Evolutionary conservation across 768 basidiomycete species (phyloP).

Genomic region (Mrakia frigida): DNA sequence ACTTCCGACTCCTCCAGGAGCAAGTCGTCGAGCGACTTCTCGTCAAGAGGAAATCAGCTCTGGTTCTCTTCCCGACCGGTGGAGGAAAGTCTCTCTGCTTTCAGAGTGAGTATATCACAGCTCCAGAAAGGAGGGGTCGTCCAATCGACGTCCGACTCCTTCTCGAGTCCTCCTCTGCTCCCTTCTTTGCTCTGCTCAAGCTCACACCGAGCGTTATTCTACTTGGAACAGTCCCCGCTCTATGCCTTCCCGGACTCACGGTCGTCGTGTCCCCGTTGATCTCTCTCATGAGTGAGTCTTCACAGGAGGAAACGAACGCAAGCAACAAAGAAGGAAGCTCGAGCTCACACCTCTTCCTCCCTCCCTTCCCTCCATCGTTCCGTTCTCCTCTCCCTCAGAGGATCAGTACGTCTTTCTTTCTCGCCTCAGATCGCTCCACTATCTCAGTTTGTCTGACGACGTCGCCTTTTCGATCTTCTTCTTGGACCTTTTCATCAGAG

Average conservation of each 20-base stretch:
- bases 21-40: conserved; percentile 47
- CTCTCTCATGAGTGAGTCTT: conserved; percentile 39
- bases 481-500: conserved; percentile 35
- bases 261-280: conserved; percentile 48
- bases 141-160: too few species aligned
- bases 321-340: background rate
- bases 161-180: background rate
- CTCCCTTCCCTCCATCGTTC: background rate
- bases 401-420: background rate
- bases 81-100: conserved; percentile 48
- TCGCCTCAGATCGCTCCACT: too few species aligned
- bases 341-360: background rate
- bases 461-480: background rate
- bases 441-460: background rate
- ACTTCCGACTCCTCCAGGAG: conserved; percentile 4
- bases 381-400: background rate
- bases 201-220: too few species aligned
- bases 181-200: background rate
- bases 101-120: conserved; percentile 36
- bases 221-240: background rate
- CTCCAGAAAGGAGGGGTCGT: background rate
- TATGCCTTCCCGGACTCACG: conserved; percentile 38
- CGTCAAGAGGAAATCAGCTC: conserved; percentile 47
- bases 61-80: conserved; percentile 45
- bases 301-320: too few species aligned